phyloP scores from a whole-genome alignment of 495 filamentous ascomycete species.

The Lasiosphaeria miniovina region DNA sequence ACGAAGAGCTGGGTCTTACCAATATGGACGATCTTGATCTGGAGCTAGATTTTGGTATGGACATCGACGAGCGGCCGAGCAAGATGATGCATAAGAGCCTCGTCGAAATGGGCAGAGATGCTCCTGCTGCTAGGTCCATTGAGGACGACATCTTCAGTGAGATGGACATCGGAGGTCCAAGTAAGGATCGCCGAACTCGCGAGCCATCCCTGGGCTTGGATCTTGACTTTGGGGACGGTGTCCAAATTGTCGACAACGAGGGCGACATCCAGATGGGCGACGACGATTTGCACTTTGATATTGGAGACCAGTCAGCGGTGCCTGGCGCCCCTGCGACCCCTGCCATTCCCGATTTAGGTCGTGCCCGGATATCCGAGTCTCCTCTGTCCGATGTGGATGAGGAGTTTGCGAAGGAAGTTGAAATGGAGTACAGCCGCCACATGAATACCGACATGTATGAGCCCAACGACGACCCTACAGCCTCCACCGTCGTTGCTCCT shows the following conservation, averaged over 20 bases:
- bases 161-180: slow-evolving; percentile 46
- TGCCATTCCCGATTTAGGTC: slow-evolving; percentile 39
- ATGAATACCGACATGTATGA: slow-evolving; percentile 53
- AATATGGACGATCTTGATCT: slow-evolving; percentile 55
- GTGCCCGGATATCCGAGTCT: slow-evolving; percentile 61
- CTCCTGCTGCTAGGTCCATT: slow-evolving; percentile 58
- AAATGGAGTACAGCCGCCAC: slow-evolving; percentile 51
- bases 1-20: slow-evolving; percentile 51
- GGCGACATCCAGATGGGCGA: slow-evolving; percentile 62
- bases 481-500: slow-evolving; percentile 46
- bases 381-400: slow-evolving; percentile 69
- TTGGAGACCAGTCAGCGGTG: slow-evolving; percentile 48
- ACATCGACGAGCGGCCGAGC: slow-evolving; percentile 47
- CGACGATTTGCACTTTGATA: slow-evolving; percentile 52
- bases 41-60: slow-evolving; percentile 58
- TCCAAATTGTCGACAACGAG: slow-evolving; percentile 56
- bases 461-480: slow-evolving; percentile 50
- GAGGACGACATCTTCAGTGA: slow-evolving; percentile 76
- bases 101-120: slow-evolving; percentile 83
- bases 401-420: slow-evolving; percentile 49
- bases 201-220: slow-evolving; percentile 45
- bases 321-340: slow-evolving; percentile 28
- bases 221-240: slow-evolving; percentile 48
- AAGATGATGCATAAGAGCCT: slow-evolving; percentile 52
- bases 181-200: slow-evolving; percentile 43